Percentiles rank a stretch among this genome's conserved stretches.
These are phyloP conservation scores for Pontederia paniculata DNA, from an alignment of 176 grass and related monocot species.

Conservation along the genomic window DNA sequence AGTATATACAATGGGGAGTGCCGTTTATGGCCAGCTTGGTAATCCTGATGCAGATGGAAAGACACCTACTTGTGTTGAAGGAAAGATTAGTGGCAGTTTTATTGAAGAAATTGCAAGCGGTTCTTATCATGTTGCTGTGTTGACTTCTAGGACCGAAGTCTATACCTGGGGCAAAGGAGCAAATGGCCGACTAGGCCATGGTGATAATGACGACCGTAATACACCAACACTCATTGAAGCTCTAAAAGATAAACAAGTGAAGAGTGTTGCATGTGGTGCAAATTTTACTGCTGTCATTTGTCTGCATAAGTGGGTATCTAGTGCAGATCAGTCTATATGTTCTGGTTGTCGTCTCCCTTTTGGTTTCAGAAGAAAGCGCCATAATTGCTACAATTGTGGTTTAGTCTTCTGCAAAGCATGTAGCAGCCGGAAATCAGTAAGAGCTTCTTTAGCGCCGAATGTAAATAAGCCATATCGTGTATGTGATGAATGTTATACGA, in stretches of 20 bases:
- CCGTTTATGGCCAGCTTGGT: constrained; percentile 53
- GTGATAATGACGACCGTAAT: constrained; percentile 36
- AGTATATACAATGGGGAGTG: constrained; percentile 64
- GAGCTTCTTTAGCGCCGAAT: constrained; percentile 65
- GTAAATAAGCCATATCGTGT: constrained; percentile 51
- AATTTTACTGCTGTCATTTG: constrained; percentile 50
- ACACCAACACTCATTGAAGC: constrained; percentile 48
- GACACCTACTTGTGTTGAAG: constrained; percentile 38
- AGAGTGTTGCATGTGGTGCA: constrained; percentile 48
- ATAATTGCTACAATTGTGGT: constrained; percentile 79
- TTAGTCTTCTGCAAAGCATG: constrained; percentile 63
- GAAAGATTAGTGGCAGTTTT: constrained; percentile 35
- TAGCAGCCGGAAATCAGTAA: constrained; percentile 44
- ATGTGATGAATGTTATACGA: constrained; percentile 54
- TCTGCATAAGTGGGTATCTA: constrained; percentile 43
- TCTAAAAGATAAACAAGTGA: constrained; percentile 74
- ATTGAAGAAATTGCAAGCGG: constrained; percentile 70
- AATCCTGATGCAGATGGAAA: constrained; percentile 40
- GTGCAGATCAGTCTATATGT: constrained; percentile 54
- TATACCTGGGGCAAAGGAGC: constrained; percentile 74
- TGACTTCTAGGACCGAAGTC: constrained; percentile 58
- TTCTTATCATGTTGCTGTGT: constrained; percentile 54
- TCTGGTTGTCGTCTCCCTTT: constrained; percentile 55
- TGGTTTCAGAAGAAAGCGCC: constrained; percentile 59
- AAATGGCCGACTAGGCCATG: constrained; percentile 59